Evolutionary conservation across 2,329 filamentous ascomycete genomes (phyloP), one percentile per base, ranked within the genome.

Genomic region (Cucurbitaria berberidis): DNA sequence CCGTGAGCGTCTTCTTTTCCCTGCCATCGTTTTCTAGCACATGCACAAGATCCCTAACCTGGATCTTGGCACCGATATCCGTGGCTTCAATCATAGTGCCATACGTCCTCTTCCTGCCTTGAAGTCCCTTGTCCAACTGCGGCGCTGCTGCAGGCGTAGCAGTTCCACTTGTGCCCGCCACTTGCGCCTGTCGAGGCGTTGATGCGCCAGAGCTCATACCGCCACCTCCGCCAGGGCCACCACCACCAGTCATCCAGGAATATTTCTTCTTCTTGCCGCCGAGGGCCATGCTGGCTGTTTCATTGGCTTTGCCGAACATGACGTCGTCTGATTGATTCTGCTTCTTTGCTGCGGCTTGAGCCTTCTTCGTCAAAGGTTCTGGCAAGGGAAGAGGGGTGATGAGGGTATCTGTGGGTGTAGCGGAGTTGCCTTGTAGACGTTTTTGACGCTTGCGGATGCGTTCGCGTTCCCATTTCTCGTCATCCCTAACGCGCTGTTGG

Each of bases 241-340:
- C 57, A 21, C 64, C 59, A 7, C 81, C 80, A 13, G 80, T 87
- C 87, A 92, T 88, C 89, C 89, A 92, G 27, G 85, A 84, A 69
- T 92, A 92, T 60, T 87, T 87, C 72, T 89, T 89, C 64, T 79
- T 79, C 76, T 85, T 71, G 84, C 65, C 84, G 82, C 89, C 88
- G 38, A 92, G 82, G 1, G 90, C 90, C 79, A 91, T 84, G 57
- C 86, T 87, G 47, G 90, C 90, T 0, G 93, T 96, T 48, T 90
- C 90, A 70, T 97, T 96, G 22, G 93, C 91, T 58, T 88, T 89
- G 19, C 87, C 86, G 60, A 93, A 91, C 60, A 88, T 89, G 53
- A 88, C 88, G 16, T 89, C 89, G 68, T 96, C 91, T 0, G 86
- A 89, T 19, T 88, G 84, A 64, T 89, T 90, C 3, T 81, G 80